phyloP scores from a whole-genome alignment of 2,329 filamentous ascomycete species.

The Penicillium concentricum region DNA sequence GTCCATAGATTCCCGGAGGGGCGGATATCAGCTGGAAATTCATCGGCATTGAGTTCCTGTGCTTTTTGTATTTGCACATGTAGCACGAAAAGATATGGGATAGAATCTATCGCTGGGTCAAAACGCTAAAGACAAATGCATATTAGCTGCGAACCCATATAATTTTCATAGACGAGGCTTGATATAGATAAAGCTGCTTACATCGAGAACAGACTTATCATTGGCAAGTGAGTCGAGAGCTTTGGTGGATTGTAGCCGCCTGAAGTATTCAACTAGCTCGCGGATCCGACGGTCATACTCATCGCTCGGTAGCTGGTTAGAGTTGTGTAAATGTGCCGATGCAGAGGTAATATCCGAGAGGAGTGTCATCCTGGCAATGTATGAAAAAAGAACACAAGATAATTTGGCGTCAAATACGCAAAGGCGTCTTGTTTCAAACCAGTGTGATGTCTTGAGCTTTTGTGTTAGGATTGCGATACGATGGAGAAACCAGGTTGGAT shows the following conservation, averaged over 20 bases:
- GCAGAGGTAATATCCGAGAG: slow-evolving; percentile 14
- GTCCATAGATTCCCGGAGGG: slow-evolving; percentile 52
- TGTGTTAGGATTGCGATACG: not conserved
- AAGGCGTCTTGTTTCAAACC: not conserved
- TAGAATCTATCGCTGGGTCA: slow-evolving; percentile 58
- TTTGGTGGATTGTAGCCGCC: slow-evolving; percentile 34
- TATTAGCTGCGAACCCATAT: not conserved
- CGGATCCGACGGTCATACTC: slow-evolving; percentile 47
- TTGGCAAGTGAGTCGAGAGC: slow-evolving; percentile 29
- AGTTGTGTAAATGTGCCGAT: slow-evolving; percentile 33
- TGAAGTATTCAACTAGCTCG: slow-evolving; percentile 39
- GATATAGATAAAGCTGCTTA: slow-evolving; percentile 20
- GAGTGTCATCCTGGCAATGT: slow-evolving; percentile 10
- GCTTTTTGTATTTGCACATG: slow-evolving; percentile 46
- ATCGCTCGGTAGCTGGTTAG: slow-evolving; percentile 35
- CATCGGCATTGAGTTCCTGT: slow-evolving; percentile 36
- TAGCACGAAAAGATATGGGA: slow-evolving; percentile 59
- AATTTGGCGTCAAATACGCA: not conserved
- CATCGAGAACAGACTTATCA: slow-evolving; percentile 37
- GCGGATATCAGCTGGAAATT: slow-evolving; percentile 39
- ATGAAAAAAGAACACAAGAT: not conserved
- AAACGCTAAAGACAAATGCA: slow-evolving; percentile 29
- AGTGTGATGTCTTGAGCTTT: not conserved
- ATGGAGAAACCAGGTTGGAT: not conserved
- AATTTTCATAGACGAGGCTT: not conserved